Conservation (phyloP, 768 basidiomycete species). For the Phaeotremella skinneri region DNA sequence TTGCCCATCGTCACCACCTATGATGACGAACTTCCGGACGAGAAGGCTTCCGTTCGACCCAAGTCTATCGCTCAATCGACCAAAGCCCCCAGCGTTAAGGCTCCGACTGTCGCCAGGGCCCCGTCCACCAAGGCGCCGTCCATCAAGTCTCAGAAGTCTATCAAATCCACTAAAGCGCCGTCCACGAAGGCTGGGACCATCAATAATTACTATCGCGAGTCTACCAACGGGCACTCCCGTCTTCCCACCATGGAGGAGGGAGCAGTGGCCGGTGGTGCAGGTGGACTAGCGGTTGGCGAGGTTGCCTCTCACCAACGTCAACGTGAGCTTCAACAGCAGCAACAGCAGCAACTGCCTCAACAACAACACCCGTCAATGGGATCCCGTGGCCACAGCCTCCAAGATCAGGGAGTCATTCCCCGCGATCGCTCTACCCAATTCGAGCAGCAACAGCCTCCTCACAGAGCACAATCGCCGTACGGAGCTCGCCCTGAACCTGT, state of each 20-base stretch:
- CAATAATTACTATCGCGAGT: conserved; percentile 7
- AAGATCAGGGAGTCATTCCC: conserved; percentile 29
- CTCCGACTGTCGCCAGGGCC: conserved; percentile 7
- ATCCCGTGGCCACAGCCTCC: conserved; percentile 21
- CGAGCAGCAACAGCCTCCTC: conserved; percentile 22
- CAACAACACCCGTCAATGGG: conserved; percentile 12
- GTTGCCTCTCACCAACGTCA: conserved; percentile 37
- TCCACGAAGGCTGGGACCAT: conserved; percentile 18
- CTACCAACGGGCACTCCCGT: conserved; percentile 20
- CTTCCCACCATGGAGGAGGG: conserved; percentile 16
- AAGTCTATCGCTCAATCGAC: conserved; percentile 28
- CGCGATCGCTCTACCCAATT: conserved; percentile 30
- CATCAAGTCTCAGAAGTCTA: conserved; percentile 16
- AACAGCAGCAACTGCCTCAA: too few relatives aligned
- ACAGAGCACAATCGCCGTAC: conserved; percentile 28
- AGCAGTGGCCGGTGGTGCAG: conserved; percentile 15
- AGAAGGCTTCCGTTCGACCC: conserved; percentile 17
- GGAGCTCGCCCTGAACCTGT: conserved; percentile 36
- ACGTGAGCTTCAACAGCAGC: conserved; percentile 36
- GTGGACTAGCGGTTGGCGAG: conserved; percentile 32
- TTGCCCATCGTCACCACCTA: conserved; percentile 47
- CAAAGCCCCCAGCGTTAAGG: conserved; percentile 24
- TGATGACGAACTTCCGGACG: conserved; percentile 31
- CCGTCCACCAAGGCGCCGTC: conserved; percentile 16
- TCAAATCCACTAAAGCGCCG: conserved; percentile 15